Evolutionary conservation across 2,329 filamentous ascomycete species (phyloP).

Genomic region (Sclerotinia minor): DNA sequence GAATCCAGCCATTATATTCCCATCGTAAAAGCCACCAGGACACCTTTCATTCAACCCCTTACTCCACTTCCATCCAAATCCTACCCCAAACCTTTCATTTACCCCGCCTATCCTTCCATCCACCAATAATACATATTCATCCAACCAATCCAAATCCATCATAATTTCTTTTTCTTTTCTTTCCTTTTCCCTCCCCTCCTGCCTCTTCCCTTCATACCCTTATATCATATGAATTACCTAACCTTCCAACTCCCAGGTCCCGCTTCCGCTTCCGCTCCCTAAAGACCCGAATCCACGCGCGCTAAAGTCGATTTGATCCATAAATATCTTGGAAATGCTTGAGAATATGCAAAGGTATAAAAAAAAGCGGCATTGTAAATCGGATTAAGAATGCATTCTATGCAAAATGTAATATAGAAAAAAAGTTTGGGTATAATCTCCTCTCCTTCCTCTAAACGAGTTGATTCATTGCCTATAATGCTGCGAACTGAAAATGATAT

Average conservation of each 20-base stretch:
- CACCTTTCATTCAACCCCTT: not conserved
- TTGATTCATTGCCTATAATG: not conserved
- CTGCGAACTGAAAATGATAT: constrained; percentile 2
- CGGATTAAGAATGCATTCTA: not conserved
- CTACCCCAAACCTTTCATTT: not conserved
- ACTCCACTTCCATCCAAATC: not conserved
- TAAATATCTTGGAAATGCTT: not conserved
- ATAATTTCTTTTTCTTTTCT: not conserved
- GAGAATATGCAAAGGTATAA: constrained; percentile 2
- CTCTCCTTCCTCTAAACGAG: constrained; percentile 5
- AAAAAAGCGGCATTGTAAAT: not conserved
- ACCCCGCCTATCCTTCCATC: not conserved
- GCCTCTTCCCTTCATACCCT: not conserved
- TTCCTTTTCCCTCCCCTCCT: no score
- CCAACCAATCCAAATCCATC: not conserved
- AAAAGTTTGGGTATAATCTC: constrained; percentile 16
- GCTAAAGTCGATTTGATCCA: constrained; percentile 2
- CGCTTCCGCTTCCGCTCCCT: not conserved
- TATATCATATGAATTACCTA: not conserved
- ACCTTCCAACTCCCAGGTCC: not conserved
- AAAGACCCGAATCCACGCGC: not conserved
- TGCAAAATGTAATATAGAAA: constrained; percentile 14
- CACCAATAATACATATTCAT: constrained; percentile 4
- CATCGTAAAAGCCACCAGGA: not conserved
- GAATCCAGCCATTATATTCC: not conserved